Evolutionary conservation across 306 rosid genomes (phyloP), one percentile per base, ranked within the genome.

Genomic region (Nissolia schottii): DNA sequence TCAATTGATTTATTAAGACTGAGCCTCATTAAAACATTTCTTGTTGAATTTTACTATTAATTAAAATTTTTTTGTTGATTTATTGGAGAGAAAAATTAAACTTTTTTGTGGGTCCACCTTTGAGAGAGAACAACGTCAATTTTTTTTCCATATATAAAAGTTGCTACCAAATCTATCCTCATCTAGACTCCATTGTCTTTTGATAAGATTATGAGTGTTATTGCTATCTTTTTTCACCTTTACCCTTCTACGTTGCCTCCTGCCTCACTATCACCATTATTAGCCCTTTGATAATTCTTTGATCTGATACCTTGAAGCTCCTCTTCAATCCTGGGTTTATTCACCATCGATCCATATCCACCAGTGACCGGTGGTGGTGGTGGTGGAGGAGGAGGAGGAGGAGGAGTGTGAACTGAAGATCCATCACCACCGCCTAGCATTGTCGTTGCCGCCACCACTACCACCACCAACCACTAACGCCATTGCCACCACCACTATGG

Each of bases 101-200:
- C n/a, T n/a, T n/a, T n/a, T n/a, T n/a, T n/a, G n/a, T n/a, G n/a
- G n/a, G n/a, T n/a, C n/a, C n/a, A n/a, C n/a, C n/a, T n/a, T n/a
- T n/a, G 55, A 1, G 0, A 12, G 13, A 34, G 31, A 25, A 6
- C 41, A 32, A 27, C 1, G 0, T 10, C 29, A 1, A 3, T 29
- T n/a, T n/a, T n/a, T 19, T 27, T n/a, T 15, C 7, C 7, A 58
- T 20, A 28, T n/a, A n/a, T n/a, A 27, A 18, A 35, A 35, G n/a
- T 59, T 8, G 37, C 0, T 31, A 7, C 43, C 77, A 55, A 43
- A 83, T 93, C 80, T 82, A 76, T 87, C 93, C 63, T 90, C 96
- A 0, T 77, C 73, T 0, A 62, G 77, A 7, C 83, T 73, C 93
- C 93, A n/a, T 13, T 82, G 89, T 18, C 93, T 89, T 58, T 90